Percentiles rank a stretch among this genome's conserved stretches.
phyloP scores from a whole-genome alignment of 2,329 filamentous ascomycete species.

The Curvularia sp. region DNA sequence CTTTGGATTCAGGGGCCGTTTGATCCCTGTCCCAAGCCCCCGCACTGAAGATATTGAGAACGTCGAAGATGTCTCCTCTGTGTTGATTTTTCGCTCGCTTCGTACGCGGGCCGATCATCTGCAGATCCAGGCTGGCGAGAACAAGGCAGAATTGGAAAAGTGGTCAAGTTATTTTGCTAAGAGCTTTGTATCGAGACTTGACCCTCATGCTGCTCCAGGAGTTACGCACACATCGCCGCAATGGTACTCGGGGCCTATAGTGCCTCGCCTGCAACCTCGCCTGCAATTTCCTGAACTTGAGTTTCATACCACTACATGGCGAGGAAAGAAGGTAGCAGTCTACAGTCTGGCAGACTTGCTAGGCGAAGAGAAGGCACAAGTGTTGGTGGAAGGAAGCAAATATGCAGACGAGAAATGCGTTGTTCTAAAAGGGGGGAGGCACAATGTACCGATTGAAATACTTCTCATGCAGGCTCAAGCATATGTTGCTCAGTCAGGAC shows the following conservation, averaged over 20 bases:
- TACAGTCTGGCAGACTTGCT: constrained; percentile 48
- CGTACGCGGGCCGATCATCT: constrained; percentile 36
- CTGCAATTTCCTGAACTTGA: constrained; percentile 41
- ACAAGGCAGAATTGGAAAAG: constrained; percentile 33
- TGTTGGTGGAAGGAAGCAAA: constrained; percentile 33
- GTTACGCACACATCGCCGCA: constrained; percentile 35
- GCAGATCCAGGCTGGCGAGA: constrained; percentile 22
- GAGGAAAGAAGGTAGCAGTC: constrained; percentile 41
- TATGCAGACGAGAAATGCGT: constrained; percentile 37
- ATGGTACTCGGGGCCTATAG: constrained; percentile 40
- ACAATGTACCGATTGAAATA: constrained; percentile 41
- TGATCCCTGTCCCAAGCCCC: constrained; percentile 35
- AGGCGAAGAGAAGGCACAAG: constrained; percentile 36
- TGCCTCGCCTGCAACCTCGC: constrained; percentile 39
- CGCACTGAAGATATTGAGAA: constrained; percentile 28
- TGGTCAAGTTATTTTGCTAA: constrained; percentile 29
- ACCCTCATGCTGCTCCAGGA: constrained; percentile 34
- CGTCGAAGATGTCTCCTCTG: constrained; percentile 40
- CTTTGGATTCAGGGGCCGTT: constrained; percentile 34
- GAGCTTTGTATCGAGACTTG: constrained; percentile 24
- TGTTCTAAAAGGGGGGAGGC: constrained; percentile 37
- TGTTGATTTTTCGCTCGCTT: constrained; percentile 38
- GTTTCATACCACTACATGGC: constrained; percentile 41
- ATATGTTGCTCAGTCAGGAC: constrained; percentile 37
- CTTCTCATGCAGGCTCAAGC: constrained; percentile 44